Percentiles rank a stretch among this genome's conserved stretches.
phyloP scores from a whole-genome alignment of 257 asterid genomes.

The Coffea canephora region DNA sequence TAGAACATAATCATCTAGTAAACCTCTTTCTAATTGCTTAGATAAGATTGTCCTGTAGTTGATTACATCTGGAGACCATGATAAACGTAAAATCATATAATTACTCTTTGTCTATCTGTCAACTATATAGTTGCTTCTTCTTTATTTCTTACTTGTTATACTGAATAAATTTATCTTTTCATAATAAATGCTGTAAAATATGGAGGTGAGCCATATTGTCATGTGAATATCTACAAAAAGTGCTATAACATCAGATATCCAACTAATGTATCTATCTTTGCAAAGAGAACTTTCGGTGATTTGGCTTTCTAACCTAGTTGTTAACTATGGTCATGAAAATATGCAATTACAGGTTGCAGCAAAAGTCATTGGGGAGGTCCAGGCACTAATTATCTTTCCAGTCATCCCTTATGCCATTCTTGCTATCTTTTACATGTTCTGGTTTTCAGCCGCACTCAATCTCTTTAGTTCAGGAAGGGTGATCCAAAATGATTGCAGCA shows the following conservation, averaged over 20 bases:
- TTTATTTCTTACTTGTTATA: background rate
- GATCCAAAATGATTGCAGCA: slow-evolving; percentile 68
- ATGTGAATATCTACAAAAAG: background rate
- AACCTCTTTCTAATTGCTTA: background rate
- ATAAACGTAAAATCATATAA: background rate
- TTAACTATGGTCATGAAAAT: slow-evolving; percentile 8
- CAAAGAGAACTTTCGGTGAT: background rate
- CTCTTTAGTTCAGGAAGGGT: slow-evolving; percentile 90
- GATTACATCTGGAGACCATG: background rate
- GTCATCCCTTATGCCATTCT: slow-evolving; percentile 73
- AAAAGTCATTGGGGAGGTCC: slow-evolving; percentile 97
- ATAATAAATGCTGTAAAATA: background rate
- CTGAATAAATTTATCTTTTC: background rate
- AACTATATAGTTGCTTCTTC: background rate
- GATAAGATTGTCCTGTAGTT: background rate
- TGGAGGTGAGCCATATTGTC: background rate
- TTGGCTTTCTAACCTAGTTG: background rate
- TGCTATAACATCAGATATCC: background rate
- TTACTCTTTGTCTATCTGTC: background rate
- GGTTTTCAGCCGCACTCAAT: slow-evolving; percentile 92
- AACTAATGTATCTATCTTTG: background rate
- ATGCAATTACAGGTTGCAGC: slow-evolving; percentile 81
- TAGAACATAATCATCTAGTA: background rate
- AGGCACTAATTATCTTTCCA: slow-evolving; percentile 80
- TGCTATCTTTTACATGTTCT: slow-evolving; percentile 82